These are phyloP conservation scores for Peterozyma toletana DNA, from an alignment of 805 yeast species.

Conservation along the genomic window DNA sequence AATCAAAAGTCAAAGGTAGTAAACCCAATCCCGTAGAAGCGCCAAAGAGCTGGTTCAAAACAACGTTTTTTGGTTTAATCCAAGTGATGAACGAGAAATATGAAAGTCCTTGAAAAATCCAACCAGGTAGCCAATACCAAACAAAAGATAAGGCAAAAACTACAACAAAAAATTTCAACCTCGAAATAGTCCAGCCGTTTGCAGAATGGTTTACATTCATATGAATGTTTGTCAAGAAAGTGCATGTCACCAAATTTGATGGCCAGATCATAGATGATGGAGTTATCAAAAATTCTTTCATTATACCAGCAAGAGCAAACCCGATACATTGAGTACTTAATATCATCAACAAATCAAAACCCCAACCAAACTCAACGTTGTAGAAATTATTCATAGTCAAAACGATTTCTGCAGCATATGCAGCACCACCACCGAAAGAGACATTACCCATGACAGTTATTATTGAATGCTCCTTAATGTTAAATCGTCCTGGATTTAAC, in stretches of 20 bases:
- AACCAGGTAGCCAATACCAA: slow-evolving; percentile 59
- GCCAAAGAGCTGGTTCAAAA: slow-evolving; percentile 63
- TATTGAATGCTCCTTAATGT: slow-evolving; percentile 55
- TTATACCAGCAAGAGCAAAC: slow-evolving; percentile 59
- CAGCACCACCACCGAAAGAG: slow-evolving; percentile 32
- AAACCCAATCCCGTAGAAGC: slow-evolving; percentile 53
- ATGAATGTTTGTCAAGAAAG: slow-evolving; percentile 48
- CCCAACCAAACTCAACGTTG: slow-evolving; percentile 37
- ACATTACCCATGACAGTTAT: slow-evolving; percentile 47
- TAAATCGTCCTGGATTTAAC: slow-evolving; percentile 58
- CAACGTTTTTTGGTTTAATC: slow-evolving; percentile 54
- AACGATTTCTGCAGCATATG: slow-evolving; percentile 52
- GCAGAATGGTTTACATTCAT: slow-evolving; percentile 42
- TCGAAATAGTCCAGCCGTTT: slow-evolving; percentile 54
- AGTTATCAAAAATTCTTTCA: slow-evolving; percentile 50
- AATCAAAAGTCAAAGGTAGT: slow-evolving; percentile 62
- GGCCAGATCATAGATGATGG: slow-evolving; percentile 75
- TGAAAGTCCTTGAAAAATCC: slow-evolving; percentile 49
- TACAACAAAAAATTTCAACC: slow-evolving; percentile 39
- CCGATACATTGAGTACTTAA: slow-evolving; percentile 60
- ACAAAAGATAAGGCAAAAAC: slow-evolving; percentile 32
- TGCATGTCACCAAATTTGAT: slow-evolving; percentile 48
- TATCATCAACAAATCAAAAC: slow-evolving; percentile 45
- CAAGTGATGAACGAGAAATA: slow-evolving; percentile 60
- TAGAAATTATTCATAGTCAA: slow-evolving; percentile 43